These are phyloP conservation scores for Cyamopsis tetragonoloba DNA, from an alignment of 306 rosid genomes.

Conservation along the genomic window DNA sequence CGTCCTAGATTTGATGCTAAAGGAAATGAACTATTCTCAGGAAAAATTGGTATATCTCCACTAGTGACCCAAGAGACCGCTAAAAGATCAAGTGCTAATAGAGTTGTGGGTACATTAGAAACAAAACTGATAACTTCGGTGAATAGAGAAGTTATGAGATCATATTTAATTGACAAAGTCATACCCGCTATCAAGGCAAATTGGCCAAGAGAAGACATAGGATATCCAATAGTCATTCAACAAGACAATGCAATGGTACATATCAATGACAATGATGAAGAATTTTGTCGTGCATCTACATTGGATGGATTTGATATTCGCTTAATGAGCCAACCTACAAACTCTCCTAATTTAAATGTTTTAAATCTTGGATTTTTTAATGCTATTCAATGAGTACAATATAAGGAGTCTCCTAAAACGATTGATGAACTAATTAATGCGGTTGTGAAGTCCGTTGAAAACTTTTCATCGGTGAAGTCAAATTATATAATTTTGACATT, in stretches of 20 bases:
- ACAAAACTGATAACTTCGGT: not conserved
- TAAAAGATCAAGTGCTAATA: not conserved
- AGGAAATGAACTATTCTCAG: not conserved
- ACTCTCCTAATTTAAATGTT: not conserved
- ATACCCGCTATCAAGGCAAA: not conserved
- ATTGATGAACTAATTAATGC: no score
- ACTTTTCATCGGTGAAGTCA: no score
- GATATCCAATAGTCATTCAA: not conserved
- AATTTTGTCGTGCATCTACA: no score
- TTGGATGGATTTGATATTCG: not conserved
- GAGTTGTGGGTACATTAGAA: not conserved
- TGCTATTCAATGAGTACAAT: no score
- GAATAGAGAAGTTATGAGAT: not conserved
- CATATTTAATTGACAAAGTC: not conserved
- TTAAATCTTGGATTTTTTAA: not conserved
- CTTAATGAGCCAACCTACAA: not conserved
- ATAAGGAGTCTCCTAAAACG: no score
- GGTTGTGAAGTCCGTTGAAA: no score
- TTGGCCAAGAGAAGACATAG: not conserved
- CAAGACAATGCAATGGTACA: not conserved
- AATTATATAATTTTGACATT: no score
- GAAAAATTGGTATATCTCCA: not conserved
- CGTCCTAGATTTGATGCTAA: not conserved
- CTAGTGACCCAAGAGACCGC: not conserved
- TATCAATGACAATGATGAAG: no score